Conservation (phyloP, 2,329 filamentous ascomycete species). For the Samsoniella hepiali region DNA sequence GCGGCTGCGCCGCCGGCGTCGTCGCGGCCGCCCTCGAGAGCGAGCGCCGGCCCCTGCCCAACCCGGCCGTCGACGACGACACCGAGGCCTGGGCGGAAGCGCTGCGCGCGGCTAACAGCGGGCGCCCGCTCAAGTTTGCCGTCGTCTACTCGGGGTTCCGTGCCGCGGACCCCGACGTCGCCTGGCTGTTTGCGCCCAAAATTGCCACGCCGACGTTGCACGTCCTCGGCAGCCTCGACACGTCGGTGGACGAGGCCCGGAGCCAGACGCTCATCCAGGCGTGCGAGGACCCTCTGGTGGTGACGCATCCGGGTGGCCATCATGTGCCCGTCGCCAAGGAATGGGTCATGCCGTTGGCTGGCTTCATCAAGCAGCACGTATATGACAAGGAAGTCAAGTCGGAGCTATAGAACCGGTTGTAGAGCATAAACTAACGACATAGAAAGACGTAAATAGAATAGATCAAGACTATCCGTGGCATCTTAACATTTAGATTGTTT, state of each 20-base stretch:
- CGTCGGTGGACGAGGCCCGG: conserved; percentile 77
- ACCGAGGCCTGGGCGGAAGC: conserved; percentile 41
- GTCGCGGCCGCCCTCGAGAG: conserved; percentile 69
- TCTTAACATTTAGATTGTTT: conserved; percentile 2
- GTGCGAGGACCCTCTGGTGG: conserved; percentile 52
- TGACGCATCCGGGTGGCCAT: conserved; percentile 83
- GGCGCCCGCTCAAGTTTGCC: conserved; percentile 61
- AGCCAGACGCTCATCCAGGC: conserved; percentile 64
- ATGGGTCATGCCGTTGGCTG: conserved; percentile 71
- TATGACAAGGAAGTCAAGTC: conserved; percentile 28
- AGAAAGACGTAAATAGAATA: conserved; percentile 20
- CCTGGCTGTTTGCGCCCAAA: conserved; percentile 65
- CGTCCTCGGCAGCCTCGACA: conserved; percentile 79
- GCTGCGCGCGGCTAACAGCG: conserved; percentile 49
- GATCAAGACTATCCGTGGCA: not conserved
- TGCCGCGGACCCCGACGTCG: conserved; percentile 58
- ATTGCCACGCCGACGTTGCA: conserved; percentile 77
- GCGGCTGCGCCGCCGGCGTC: conserved; percentile 68
- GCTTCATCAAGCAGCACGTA: conserved; percentile 57
- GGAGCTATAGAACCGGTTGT: conserved; percentile 21
- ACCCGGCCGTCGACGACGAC: conserved; percentile 28
- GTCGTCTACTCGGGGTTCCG: conserved; percentile 76
- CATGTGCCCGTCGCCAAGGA: conserved; percentile 82
- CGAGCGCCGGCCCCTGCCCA: conserved; percentile 21
- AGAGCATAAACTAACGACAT: not conserved